These are phyloP conservation scores for Ambispora gerdemannii DNA, from an alignment of 192 early-diverging fungal genomes.

Conservation along the genomic window DNA sequence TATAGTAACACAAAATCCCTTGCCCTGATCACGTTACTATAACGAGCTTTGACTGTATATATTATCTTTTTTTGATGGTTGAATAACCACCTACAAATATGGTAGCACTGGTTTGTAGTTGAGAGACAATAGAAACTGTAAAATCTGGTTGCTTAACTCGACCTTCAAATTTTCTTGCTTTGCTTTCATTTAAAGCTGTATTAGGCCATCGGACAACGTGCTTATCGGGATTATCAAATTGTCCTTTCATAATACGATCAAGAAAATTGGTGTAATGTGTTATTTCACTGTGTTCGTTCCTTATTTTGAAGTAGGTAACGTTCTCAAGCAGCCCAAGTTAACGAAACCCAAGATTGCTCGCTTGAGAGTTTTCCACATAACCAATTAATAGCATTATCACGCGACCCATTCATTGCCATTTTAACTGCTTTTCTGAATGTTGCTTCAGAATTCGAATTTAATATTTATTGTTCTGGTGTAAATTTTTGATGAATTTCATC, in stretches of 20 bases:
- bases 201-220: constrained; percentile 24
- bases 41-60: too few species aligned
- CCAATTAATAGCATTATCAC: constrained; percentile 2
- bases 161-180: background rate
- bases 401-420: background rate
- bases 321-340: constrained; percentile 2
- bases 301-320: constrained; percentile 5
- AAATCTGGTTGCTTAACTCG: constrained; percentile 21
- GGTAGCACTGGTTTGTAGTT: constrained; percentile 1
- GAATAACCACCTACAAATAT: constrained; percentile 18
- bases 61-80: constrained; percentile 14
- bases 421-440: constrained; percentile 20
- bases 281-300: constrained; percentile 18
- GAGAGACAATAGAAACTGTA: constrained; percentile 14
- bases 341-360: constrained; percentile 1
- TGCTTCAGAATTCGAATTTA: constrained; percentile 13
- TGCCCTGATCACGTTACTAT: too few species aligned
- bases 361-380: constrained; percentile 1
- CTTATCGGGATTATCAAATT: constrained; percentile 18
- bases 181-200: constrained; percentile 11
- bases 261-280: constrained; percentile 10
- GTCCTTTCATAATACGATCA: background rate
- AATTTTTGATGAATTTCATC: constrained; percentile 27
- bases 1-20: too few species aligned
- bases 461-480: constrained; percentile 5